Conservation (phyloP, 139 green algal species). For the Edaphochlamys debaryana region DNA sequence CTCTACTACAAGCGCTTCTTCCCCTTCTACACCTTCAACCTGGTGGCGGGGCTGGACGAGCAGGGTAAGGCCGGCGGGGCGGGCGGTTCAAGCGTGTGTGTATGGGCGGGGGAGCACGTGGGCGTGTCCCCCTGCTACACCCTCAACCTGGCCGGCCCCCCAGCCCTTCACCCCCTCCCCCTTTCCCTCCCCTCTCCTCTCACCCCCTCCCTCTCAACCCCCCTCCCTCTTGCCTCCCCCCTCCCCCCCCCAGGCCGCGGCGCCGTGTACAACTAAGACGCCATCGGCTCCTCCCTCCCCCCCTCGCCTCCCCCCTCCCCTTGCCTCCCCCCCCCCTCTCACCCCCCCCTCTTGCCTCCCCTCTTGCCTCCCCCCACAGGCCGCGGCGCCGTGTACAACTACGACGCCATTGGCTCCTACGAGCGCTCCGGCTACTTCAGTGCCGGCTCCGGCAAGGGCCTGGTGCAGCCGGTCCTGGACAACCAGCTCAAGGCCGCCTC, state of each 20-base stretch:
- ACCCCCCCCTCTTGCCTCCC: not conserved
- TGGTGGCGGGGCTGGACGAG: slow-evolving; percentile 92
- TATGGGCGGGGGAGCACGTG: no score
- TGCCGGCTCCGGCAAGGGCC: slow-evolving; percentile 92
- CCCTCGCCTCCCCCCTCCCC: not conserved
- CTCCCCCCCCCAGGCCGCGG: slow-evolving; percentile 76
- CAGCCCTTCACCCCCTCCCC: not conserved
- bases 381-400: slow-evolving; percentile 95
- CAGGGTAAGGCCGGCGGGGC: slow-evolving; percentile 71
- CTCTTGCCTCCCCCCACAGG: slow-evolving; percentile 62
- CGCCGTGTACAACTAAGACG: slow-evolving; percentile 98
- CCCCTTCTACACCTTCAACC: slow-evolving; percentile 99
- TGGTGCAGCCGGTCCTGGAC: slow-evolving; percentile 99
- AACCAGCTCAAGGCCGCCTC: slow-evolving; percentile 96
- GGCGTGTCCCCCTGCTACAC: no score
- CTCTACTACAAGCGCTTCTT: slow-evolving; percentile 99
- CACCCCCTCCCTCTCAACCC: not conserved
- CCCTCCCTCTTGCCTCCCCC: not conserved
- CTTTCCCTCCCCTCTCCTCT: not conserved
- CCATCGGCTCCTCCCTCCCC: slow-evolving; percentile 71
- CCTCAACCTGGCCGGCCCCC: no score
- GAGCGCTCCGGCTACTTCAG: slow-evolving; percentile 89
- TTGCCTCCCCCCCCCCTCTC: not conserved
- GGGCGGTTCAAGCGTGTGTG: no score
- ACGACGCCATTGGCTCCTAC: slow-evolving; percentile 97